A percentile compares a stretch with the other conserved stretches of the same genome.
phyloP scores from a whole-genome alignment of 192 early-diverging fungal species.

The Diversispora epigaea region DNA sequence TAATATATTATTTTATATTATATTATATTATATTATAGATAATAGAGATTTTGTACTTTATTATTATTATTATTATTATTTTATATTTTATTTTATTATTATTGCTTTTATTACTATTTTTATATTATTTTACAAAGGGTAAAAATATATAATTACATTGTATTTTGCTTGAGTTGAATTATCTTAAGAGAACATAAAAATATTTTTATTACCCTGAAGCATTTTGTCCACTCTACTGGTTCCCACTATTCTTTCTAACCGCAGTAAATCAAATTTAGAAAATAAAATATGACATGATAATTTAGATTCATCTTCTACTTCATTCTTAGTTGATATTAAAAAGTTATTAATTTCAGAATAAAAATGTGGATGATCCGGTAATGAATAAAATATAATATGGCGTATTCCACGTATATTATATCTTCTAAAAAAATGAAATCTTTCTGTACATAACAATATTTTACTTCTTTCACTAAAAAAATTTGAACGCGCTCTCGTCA shows the following conservation, averaged over 20 bases:
- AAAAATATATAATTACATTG: too few species aligned
- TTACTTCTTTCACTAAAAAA: constrained; percentile 80
- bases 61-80: too few species aligned
- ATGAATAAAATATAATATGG: constrained; percentile 86
- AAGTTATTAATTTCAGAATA: constrained; percentile 90
- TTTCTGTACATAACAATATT: constrained; percentile 87
- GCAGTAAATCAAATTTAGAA: constrained; percentile 80
- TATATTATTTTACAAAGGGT: too few species aligned
- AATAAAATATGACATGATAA: constrained; percentile 70
- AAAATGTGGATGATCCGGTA: constrained; percentile 82
- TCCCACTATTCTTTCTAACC: constrained; percentile 89
- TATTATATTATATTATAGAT: too few species aligned
- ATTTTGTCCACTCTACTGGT: constrained; percentile 34
- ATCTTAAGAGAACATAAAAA: neutral
- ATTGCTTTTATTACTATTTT: too few species aligned
- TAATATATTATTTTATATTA: too few species aligned
- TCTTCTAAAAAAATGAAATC: constrained; percentile 94
- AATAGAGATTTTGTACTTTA: too few species aligned
- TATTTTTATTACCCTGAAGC: neutral
- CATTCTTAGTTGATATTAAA: constrained; percentile 51
- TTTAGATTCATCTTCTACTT: constrained; percentile 44
- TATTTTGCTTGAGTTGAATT: too few species aligned
- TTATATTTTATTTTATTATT: too few species aligned
- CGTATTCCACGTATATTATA: constrained; percentile 80
- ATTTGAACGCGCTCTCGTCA: constrained; percentile 70